These are phyloP conservation scores for Nemania sp. DNA, from an alignment of 2,329 filamentous ascomycete genomes.

Conservation along the genomic window DNA sequence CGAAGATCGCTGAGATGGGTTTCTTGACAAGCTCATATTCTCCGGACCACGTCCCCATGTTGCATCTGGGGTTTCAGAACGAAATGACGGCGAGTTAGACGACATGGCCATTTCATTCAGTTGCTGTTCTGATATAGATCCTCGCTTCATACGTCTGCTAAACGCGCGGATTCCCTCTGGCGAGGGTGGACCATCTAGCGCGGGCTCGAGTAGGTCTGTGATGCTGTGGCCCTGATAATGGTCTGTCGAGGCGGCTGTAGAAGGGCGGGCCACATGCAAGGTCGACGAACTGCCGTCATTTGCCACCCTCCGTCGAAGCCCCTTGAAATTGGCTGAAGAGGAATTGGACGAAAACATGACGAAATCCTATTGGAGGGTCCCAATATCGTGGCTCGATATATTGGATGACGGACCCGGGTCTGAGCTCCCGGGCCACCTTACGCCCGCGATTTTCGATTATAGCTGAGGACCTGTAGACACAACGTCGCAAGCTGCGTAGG, in stretches of 20 bases:
- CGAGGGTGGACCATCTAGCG: constrained; percentile 71
- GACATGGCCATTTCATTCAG: constrained; percentile 63
- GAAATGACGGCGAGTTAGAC: constrained; percentile 67
- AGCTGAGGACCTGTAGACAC: constrained; percentile 42
- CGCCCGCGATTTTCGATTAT: constrained; percentile 37
- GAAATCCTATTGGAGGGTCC: constrained; percentile 35
- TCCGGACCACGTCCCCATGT: constrained; percentile 64
- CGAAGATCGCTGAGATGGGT: constrained; percentile 68
- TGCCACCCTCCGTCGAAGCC: constrained; percentile 40
- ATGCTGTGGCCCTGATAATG: constrained; percentile 40
- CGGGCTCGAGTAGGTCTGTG: constrained; percentile 65
- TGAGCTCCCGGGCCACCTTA: constrained; percentile 38
- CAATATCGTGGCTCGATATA: constrained; percentile 38
- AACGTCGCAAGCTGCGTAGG: constrained; percentile 38
- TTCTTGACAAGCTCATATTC: constrained; percentile 63
- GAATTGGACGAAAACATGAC: constrained; percentile 48
- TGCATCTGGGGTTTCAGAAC: constrained; percentile 60
- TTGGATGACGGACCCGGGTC: constrained; percentile 41
- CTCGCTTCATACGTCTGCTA: constrained; percentile 65
- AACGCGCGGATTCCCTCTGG: constrained; percentile 69
- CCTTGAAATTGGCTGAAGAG: constrained; percentile 43
- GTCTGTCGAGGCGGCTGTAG: constrained; percentile 38
- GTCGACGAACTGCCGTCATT: constrained; percentile 40
- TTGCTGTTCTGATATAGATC: constrained; percentile 62
- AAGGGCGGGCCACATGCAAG: constrained; percentile 40